phyloP scores from a whole-genome alignment of 805 yeast species.

The Gaillardinia entomophila region DNA sequence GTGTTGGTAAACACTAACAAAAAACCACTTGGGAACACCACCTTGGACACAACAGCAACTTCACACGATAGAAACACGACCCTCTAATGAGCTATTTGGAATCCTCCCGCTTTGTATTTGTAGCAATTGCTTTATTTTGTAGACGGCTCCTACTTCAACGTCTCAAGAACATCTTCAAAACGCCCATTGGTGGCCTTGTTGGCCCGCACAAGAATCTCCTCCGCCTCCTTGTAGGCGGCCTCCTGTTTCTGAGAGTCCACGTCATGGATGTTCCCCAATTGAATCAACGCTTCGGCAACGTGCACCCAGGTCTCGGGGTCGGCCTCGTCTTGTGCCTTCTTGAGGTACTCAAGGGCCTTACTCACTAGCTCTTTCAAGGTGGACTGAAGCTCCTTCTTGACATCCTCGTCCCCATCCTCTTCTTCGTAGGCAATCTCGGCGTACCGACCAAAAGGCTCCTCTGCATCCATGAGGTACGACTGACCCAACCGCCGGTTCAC shows the following conservation, averaged over 20 bases:
- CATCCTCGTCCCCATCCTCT: constrained; percentile 33
- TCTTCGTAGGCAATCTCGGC: constrained; percentile 56
- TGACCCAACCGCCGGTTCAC: constrained; percentile 55
- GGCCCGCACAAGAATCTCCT: constrained; percentile 59
- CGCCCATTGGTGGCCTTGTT: constrained; percentile 77
- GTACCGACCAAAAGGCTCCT: constrained; percentile 49
- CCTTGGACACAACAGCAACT: too few relatives aligned
- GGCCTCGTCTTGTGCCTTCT: constrained; percentile 57
- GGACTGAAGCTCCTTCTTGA: constrained; percentile 38
- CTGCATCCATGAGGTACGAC: constrained; percentile 59
- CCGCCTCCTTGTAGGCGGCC: constrained; percentile 61
- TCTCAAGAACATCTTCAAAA: constrained; percentile 58
- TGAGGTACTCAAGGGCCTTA: constrained; percentile 53
- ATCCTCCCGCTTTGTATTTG: too few relatives aligned
- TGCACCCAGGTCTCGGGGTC: constrained; percentile 80
- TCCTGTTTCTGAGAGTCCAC: constrained; percentile 66
- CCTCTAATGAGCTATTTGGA: too few relatives aligned
- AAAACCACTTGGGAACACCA: too few relatives aligned
- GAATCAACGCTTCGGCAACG: constrained; percentile 80
- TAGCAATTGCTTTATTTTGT: too few relatives aligned
- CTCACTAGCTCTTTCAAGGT: constrained; percentile 43
- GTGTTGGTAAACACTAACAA: too few relatives aligned
- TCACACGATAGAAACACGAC: too few relatives aligned
- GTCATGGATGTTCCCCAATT: constrained; percentile 69
- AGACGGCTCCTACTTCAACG: too few relatives aligned